Evolutionary conservation across 352 stramenopile genomes (phyloP).

Genomic region (Globisporangium splendens): DNA sequence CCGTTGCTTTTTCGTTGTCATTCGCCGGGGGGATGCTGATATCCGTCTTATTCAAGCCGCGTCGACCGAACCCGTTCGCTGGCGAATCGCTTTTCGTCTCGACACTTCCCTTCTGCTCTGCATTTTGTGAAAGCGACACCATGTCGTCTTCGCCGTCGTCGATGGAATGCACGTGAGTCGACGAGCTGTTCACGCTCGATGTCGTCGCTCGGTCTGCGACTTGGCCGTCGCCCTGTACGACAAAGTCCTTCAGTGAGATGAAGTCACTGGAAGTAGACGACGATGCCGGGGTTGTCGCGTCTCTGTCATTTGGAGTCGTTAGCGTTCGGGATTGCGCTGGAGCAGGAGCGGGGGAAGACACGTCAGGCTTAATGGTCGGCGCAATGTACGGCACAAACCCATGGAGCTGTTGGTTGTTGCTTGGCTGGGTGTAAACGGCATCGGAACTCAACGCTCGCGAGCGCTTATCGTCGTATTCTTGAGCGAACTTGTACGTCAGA

Average conservation of each 20-base stretch:
- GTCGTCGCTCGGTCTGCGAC: slow-evolving; percentile 7
- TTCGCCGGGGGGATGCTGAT: slow-evolving; percentile 7
- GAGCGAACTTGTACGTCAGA: slow-evolving; percentile 10
- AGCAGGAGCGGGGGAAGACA: neutral
- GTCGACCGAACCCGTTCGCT: neutral
- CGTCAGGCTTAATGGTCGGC: neutral
- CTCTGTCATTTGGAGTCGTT: neutral
- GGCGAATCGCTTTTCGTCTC: neutral
- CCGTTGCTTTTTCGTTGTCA: neutral
- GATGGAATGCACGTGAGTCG: slow-evolving; percentile 19
- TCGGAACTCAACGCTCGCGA: slow-evolving; percentile 14
- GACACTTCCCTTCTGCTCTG: slow-evolving; percentile 7
- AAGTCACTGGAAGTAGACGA: slow-evolving; percentile 21
- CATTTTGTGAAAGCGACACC: neutral
- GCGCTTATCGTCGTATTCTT: slow-evolving; percentile 10
- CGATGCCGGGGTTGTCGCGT: neutral
- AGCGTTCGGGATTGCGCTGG: neutral
- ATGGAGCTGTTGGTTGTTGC: slow-evolving; percentile 1
- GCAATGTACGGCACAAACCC: slow-evolving; percentile 1
- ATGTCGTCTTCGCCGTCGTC: slow-evolving; percentile 17
- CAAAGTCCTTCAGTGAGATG: slow-evolving; percentile 53
- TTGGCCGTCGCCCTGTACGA: slow-evolving; percentile 29
- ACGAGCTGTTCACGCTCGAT: slow-evolving; percentile 25
- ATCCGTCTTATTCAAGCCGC: slow-evolving; percentile 8
- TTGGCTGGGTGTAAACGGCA: slow-evolving; percentile 1